Evolutionary conservation across 495 filamentous ascomycete genomes (phyloP), one percentile per base, ranked within the genome.

Genomic region (Hypomontagnella submonticulosa): DNA sequence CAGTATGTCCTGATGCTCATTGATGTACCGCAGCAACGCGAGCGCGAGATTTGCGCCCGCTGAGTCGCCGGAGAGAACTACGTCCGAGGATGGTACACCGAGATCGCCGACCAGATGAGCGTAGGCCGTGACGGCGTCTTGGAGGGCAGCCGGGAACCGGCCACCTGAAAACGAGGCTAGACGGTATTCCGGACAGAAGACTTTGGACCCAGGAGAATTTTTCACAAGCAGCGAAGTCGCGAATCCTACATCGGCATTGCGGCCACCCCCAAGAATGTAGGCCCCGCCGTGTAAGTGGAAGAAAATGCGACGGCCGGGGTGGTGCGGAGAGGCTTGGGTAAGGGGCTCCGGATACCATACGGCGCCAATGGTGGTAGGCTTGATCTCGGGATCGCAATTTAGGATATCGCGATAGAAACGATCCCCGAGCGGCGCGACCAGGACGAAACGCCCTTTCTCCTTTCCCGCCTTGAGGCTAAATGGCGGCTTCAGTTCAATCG

Each of bases 231-330:
- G 70, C 12, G 50, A 42, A 6, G 70, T 58, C 4, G 73, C 46
- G 37, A 71, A 77, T 6, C 70, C 74, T 9, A 73, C 57, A 48
- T 69, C 75, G 19, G 65, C 56, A 27, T 68, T 69, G 12, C 74
- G 53, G 18, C 71, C 72, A 68, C 75, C 70, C 55, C 74, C 63
- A 37, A 79, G 30, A 9, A 84, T 74, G 56, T 73, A 84, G n/a
- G 76, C 80, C 15, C 82, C 81, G 34, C 81, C 80, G 57, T 84
- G 82, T 51, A 84, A 71, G 60, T 84, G 80, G 7, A 85, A 71
- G 12, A 82, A 64, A 19, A 84, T 64, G 2, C 43, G 47, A 27
- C 36, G 44, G 16, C 34, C 34, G 15, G 32, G 13, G 44, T 27
- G 57, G 19, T 56, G 52, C 13, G 43, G 33, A 11, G n/a, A 32